phyloP scores from a whole-genome alignment of 805 yeast genomes.

The Candida boidinii region DNA sequence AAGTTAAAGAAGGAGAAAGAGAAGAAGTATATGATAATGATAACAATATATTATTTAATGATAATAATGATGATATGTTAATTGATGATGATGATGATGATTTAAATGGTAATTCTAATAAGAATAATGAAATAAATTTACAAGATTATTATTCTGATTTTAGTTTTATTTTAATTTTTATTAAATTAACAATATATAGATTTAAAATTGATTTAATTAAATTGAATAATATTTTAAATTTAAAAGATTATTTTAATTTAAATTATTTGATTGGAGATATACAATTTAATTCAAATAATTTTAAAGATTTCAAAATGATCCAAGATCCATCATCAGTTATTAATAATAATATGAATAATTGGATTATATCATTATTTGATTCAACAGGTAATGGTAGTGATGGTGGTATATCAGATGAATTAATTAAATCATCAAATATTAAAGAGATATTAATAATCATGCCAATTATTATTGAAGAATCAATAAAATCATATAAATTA shows the following conservation, averaged over 20 bases:
- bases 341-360: slow-evolving; percentile 39
- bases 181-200: slow-evolving; percentile 16
- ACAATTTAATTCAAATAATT: no score
- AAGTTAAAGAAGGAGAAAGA: slow-evolving; percentile 18
- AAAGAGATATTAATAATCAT: slow-evolving; percentile 61
- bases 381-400: slow-evolving; percentile 14
- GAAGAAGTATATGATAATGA: slow-evolving; percentile 15
- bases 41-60: slow-evolving; percentile 4
- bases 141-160: slow-evolving; percentile 65
- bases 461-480: slow-evolving; percentile 69
- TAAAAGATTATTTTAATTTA: no score
- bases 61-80: neutral
- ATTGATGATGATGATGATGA: slow-evolving; percentile 23
- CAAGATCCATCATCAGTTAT: slow-evolving; percentile 17
- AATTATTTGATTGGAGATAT: no score
- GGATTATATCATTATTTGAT: slow-evolving; percentile 79
- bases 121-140: slow-evolving; percentile 27
- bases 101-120: slow-evolving; percentile 40
- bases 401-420: slow-evolving; percentile 71
- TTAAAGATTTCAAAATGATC: slow-evolving; percentile 6
- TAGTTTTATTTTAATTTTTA: slow-evolving; percentile 48
- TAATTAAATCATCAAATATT: slow-evolving; percentile 57
- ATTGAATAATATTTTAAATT: neutral
- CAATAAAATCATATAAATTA: slow-evolving; percentile 49
- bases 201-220: slow-evolving; percentile 8